Conservation (phyloP, 2,329 filamentous ascomycete species). For the Aspergillus uvarum region DNA sequence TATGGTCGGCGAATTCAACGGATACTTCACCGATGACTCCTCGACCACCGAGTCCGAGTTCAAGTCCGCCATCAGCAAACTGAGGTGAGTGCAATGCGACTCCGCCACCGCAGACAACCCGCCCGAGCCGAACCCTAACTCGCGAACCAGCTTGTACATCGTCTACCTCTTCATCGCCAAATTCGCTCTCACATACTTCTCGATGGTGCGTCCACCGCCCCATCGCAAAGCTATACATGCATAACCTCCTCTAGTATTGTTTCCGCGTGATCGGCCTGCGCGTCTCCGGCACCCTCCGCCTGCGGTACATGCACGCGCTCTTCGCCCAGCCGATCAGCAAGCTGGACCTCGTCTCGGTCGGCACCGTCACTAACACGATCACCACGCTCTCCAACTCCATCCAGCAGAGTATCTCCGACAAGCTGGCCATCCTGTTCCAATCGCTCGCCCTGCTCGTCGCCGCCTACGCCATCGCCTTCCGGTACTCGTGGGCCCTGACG, state of each 20-base stretch:
- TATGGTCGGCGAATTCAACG: constrained; percentile 56
- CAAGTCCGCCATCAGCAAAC: constrained; percentile 49
- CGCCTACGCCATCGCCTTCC: constrained; percentile 53
- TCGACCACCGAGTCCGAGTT: constrained; percentile 49
- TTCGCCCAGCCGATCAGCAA: constrained; percentile 52
- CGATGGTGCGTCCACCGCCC: constrained; percentile 46
- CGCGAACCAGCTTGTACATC: constrained; percentile 50
- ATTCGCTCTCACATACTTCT: constrained; percentile 55
- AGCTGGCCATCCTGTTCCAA: constrained; percentile 47
- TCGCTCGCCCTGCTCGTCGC: constrained; percentile 44
- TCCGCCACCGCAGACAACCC: too few relatives aligned
- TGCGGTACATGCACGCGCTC: constrained; percentile 51
- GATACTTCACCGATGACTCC: constrained; percentile 51
- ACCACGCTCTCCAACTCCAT: constrained; percentile 55
- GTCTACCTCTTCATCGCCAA: constrained; percentile 59
- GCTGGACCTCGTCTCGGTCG: constrained; percentile 52
- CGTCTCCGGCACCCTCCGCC: constrained; percentile 52
- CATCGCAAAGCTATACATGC: too few relatives aligned
- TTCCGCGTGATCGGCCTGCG: constrained; percentile 53
- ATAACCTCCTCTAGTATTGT: constrained; percentile 30
- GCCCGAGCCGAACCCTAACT: neutral
- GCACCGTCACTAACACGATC: constrained; percentile 53
- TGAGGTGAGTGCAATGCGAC: constrained; percentile 3
- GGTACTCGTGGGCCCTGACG: constrained; percentile 54
- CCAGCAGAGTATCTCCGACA: constrained; percentile 57